Evolutionary conservation across 2,329 filamentous ascomycete genomes (phyloP), one percentile per base, ranked within the genome.

Genomic region (Aspergillus glaucus): DNA sequence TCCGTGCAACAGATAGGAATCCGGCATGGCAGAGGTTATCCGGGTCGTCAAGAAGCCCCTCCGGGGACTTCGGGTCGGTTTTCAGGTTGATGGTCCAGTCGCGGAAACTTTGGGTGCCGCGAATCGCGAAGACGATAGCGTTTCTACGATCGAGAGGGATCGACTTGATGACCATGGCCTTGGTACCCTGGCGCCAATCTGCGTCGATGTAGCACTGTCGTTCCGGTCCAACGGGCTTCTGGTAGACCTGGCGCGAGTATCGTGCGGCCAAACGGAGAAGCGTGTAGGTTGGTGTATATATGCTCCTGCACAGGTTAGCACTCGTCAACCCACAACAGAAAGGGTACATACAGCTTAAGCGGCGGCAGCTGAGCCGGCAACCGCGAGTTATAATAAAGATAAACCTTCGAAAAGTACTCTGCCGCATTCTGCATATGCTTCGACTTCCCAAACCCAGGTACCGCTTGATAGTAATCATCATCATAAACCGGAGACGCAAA

Each of bases 11-110:
- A 10, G 79, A 78, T 0, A 95, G 75, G 57, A 94, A 95, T 0
- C 89, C 89, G 1, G 86, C 77, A 62, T 95, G 89, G 62, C 88
- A 93, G 12, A 84, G 75, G 61, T 94, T 94, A 14, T 80, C 82
- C 0, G 76, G 66, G 57, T 94, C 88, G 60, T 94, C 88, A 22
- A 95, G 75, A 62, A 94, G 93, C 1, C 79, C 80, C 0, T 62
- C 64, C 0, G 89, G 87, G 1, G 81, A 75, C 0, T 79, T 75
- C 0, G 88, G 88, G 0, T 79, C 81, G 1, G 80, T 80, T 44
- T 87, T 81, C 47, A 93, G 77, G 64, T 95, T 94, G 42, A 93
- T 86, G 1, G 86, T 80, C 89, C 89, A 95, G 69, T 95, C 89
- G 73, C 87, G 82, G 57, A 93, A 87, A 6, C 81, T 86, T 21